Base-by-base conservation (phyloP, 2,329 filamentous ascomycete species). In the Plenodomus tracheiphilus region DNA sequence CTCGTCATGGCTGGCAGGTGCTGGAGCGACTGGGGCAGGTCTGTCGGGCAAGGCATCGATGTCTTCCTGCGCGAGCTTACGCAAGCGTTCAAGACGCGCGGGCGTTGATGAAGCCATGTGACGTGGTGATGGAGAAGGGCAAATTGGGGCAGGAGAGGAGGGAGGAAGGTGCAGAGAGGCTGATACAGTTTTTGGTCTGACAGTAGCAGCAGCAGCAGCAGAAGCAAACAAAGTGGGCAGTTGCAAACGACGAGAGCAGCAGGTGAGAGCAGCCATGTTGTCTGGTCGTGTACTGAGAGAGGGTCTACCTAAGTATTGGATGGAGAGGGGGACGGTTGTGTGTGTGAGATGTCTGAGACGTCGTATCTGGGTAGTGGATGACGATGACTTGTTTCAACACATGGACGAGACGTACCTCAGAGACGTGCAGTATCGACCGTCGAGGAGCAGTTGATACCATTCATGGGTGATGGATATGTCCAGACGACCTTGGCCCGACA, bases 41-140 rank as follows among this genome's bases (percentile, higher is more conserved):
- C 56, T 56, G 30, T 64, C 56, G 35, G 68, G 68, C 2, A 71
- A 46, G 9, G 61, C 58, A 25, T 61, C 46, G 4, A 71, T 25
- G 37, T 71, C 61, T 20, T 46, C 28, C 21, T 63, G 43, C 0
- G 62, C 36, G 4, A 64, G 49, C 37, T 49, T 51, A 35, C 47
- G 47, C 9, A 71, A 55, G 5, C 61, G 63, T 25, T 60, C 51
- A 10, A 71, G 57, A 18, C 63, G 64, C 11, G 54, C 54, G n/a
- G n/a, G n/a, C n/a, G n/a, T n/a, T 7, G 54, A 40, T 5, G 22
- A 25, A 6, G 22, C 22, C 22, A 25, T 25, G 22, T 5, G 5
- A 10, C 22, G 22, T 25, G 22, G 22, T 25, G 22, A 21, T 34
- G 37, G 15, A 39, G 20, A 25, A 22, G 19, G 20, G 25, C 38